Base-by-base conservation (phyloP, 1,284 basidiomycete genomes). In the Marasmius sp. region DNA sequence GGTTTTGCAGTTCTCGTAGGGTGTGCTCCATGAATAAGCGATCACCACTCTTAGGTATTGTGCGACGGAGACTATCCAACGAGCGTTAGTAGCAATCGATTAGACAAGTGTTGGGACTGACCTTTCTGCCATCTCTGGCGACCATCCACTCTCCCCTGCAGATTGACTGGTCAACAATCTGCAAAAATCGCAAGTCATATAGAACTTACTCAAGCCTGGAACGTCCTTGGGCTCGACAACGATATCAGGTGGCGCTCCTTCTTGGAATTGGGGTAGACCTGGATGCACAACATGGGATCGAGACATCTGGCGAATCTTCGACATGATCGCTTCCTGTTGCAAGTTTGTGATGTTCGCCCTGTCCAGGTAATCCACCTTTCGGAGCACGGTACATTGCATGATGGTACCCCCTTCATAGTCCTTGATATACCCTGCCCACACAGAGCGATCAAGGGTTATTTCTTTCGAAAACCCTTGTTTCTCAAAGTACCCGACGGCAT, bases 401-500 rank as follows among this genome's bases (percentile, higher is more conserved):
- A 99, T 93, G 51, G 97, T 99, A n/a, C 95, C 97, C 53, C 97
- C 97, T 74, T 99, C 97, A 75, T 99, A 99, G 74, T 99, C 97
- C 76, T 99, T 99, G 87, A 99, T 99, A 75, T 99, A 99, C 1
- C 97, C 97, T 0, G 97, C 96, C 97, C 97, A 99, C 3, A 92
- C 83, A 1, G 93, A 89, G 45, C 96, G 87, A 62, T 93, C 91
- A 18, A 97, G 85, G 0, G 90, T 92, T 67, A 99, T 97, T 66
- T 99, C 96, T 75, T 98, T 99, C 1, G 94, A 94, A 77, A 99
- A 99, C 0, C 97, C 96, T 77, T 98, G 97, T 75, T 99, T 99
- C 74, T 96, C 95, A 80, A 99, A 99, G 77, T 98, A 99, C 6
- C 97, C 97, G 57, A 99, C 96, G 9, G 97, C 96, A 74, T 95